phyloP scores from a whole-genome alignment of 2,329 filamentous ascomycete species.

The Lecanicillium sp. region DNA sequence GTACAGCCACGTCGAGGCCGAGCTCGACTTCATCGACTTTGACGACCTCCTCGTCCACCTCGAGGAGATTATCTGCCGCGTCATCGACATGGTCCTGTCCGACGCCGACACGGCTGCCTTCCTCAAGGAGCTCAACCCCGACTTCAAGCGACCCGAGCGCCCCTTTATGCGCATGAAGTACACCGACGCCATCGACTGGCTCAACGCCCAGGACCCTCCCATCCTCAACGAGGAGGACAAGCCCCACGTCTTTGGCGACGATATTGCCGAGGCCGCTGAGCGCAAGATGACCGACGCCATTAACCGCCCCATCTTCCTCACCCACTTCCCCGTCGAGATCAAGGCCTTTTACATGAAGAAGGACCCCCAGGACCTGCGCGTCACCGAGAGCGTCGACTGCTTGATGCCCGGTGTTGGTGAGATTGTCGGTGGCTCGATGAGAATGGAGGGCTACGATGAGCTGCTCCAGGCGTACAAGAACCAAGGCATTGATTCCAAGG shows the following conservation, averaged over 20 bases:
- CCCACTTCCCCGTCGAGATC: slow-evolving; percentile 94
- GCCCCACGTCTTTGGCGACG: slow-evolving; percentile 86
- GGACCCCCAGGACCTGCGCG: slow-evolving; percentile 67
- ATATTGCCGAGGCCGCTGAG: slow-evolving; percentile 96
- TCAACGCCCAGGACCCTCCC: slow-evolving; percentile 67
- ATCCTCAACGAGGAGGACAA: slow-evolving; percentile 91
- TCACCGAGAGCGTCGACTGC: slow-evolving; percentile 86
- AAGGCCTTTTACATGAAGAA: slow-evolving; percentile 99
- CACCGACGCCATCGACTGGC: slow-evolving; percentile 88
- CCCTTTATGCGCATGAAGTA: slow-evolving; percentile 97
- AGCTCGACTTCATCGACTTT: slow-evolving; percentile 94
- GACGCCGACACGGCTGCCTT: slow-evolving; percentile 65
- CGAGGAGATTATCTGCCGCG: slow-evolving; percentile 78
- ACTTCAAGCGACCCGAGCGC: slow-evolving; percentile 70
- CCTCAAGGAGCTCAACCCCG: slow-evolving; percentile 84
- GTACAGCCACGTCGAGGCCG: slow-evolving; percentile 94
- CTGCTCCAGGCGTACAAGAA: slow-evolving; percentile 80
- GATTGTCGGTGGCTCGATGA: slow-evolving; percentile 95
- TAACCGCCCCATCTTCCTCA: slow-evolving; percentile 90
- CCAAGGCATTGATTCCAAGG: slow-evolving; percentile 74
- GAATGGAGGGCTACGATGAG: slow-evolving; percentile 87
- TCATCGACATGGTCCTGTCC: slow-evolving; percentile 68
- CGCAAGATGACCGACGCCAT: slow-evolving; percentile 95
- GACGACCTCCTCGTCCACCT: slow-evolving; percentile 80
- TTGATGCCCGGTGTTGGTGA: slow-evolving; percentile 91